Conservation (phyloP, 1,139 yeast species). For the Yamadazyma atlantica region DNA sequence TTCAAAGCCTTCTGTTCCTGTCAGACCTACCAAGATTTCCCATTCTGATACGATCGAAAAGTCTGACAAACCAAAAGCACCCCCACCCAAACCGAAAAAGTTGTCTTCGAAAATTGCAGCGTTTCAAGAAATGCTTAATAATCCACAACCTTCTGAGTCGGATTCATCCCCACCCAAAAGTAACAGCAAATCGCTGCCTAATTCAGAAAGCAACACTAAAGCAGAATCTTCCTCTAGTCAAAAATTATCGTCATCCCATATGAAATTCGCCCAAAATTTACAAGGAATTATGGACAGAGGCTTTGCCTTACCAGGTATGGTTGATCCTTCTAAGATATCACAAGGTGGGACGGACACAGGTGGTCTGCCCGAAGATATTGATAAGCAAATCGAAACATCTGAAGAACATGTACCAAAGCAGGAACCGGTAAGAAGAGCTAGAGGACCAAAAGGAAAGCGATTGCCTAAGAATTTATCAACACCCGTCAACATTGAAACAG, state of each 20-base stretch:
- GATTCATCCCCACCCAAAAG: conserved; percentile 13
- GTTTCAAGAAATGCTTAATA: conserved; percentile 66
- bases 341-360: conserved; percentile 6
- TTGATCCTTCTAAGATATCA: conserved; percentile 19
- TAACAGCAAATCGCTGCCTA: conserved; percentile 11
- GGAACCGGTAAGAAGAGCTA: conserved; percentile 44
- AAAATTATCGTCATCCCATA: conserved; percentile 31
- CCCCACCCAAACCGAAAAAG: conserved; percentile 74
- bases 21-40: background rate
- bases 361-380: conserved; percentile 6
- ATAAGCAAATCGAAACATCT: conserved; percentile 19
- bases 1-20: background rate
- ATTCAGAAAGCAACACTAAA: background rate
- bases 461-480: conserved; percentile 63
- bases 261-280: conserved; percentile 53
- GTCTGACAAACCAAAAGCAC: conserved; percentile 23
- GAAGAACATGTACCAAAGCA: conserved; percentile 31
- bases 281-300: conserved; percentile 57
- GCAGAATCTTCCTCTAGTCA: conserved; percentile 5
- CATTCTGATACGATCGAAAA: background rate
- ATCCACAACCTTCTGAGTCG: background rate
- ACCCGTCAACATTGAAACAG: conserved; percentile 37
- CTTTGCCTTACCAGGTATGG: conserved; percentile 67
- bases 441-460: conserved; percentile 78
- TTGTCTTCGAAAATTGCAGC: conserved; percentile 78